Evolutionary conservation across 73 alveolate genomes (phyloP).

Genomic region (Symbiodinium pilosum): DNA sequence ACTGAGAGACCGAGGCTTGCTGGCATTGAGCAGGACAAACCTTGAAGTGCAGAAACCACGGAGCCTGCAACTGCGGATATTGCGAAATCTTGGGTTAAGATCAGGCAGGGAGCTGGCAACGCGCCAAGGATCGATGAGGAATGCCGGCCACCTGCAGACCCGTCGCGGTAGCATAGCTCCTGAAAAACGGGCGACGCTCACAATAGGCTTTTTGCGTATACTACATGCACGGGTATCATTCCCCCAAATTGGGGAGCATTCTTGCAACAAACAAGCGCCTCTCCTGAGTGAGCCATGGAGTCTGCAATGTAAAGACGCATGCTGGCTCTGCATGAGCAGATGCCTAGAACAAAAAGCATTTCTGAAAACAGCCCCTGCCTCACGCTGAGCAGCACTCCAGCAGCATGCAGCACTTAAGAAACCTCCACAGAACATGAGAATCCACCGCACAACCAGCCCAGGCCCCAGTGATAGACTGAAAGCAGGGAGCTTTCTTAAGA

Average conservation of each 20-base stretch:
- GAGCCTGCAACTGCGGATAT: not conserved
- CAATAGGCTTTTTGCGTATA: too few species aligned
- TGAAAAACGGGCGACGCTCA: too few species aligned
- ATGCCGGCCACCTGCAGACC: not conserved
- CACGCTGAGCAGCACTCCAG: not conserved
- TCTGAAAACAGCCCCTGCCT: too few species aligned
- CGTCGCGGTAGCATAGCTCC: not conserved
- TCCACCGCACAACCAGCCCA: slow-evolving; percentile 1
- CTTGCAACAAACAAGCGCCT: too few species aligned
- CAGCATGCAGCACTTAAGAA: not conserved
- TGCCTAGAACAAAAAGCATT: too few species aligned
- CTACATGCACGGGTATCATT: too few species aligned
- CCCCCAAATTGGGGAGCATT: too few species aligned
- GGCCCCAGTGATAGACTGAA: not conserved
- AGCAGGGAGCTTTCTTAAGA: not conserved
- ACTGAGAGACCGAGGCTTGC: not conserved
- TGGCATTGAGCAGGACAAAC: not conserved
- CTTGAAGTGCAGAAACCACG: not conserved
- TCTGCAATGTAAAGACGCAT: not conserved
- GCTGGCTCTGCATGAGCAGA: not conserved
- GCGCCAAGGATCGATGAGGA: not conserved
- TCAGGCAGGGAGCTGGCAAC: too few species aligned
- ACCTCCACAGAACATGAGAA: not conserved
- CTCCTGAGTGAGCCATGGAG: not conserved
- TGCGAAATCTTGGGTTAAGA: too few species aligned